Evolutionary conservation across 2,329 filamentous ascomycete species (phyloP).

Genomic region (Orbilia javanica): DNA sequence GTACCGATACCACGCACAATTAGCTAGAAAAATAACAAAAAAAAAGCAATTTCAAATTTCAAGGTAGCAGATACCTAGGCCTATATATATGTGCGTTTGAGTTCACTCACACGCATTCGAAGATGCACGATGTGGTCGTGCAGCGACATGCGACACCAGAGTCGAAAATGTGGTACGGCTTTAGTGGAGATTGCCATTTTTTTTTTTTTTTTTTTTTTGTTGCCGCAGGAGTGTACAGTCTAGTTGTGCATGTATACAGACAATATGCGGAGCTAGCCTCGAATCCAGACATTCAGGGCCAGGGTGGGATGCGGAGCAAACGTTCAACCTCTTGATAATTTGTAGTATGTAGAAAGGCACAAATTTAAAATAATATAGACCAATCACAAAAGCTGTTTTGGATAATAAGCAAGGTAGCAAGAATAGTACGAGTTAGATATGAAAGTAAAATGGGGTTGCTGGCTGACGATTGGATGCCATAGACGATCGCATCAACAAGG

Average conservation of each 20-base stretch:
- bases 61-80: too few species aligned
- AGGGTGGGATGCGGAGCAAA: not conserved
- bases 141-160: not conserved
- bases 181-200: not conserved
- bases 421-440: not conserved
- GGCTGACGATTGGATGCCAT: too few species aligned
- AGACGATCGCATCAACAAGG: not conserved
- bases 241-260: too few species aligned
- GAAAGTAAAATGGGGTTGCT: not conserved
- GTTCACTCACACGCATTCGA: constrained; percentile 1
- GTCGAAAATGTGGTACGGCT: not conserved
- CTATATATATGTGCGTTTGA: too few species aligned
- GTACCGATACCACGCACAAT: constrained; percentile 2
- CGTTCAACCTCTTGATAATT: not conserved
- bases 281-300: too few species aligned
- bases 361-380: not conserved
- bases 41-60: too few species aligned
- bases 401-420: not conserved
- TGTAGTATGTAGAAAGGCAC: not conserved
- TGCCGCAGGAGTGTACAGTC: not conserved
- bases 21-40: not conserved
- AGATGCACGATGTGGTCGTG: not conserved
- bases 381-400: not conserved
- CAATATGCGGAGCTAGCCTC: too few species aligned
- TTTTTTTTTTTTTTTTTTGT: not conserved